Conservation (phyloP, 2,329 filamentous ascomycete species). For the Cladophialophora carrionii region DNA sequence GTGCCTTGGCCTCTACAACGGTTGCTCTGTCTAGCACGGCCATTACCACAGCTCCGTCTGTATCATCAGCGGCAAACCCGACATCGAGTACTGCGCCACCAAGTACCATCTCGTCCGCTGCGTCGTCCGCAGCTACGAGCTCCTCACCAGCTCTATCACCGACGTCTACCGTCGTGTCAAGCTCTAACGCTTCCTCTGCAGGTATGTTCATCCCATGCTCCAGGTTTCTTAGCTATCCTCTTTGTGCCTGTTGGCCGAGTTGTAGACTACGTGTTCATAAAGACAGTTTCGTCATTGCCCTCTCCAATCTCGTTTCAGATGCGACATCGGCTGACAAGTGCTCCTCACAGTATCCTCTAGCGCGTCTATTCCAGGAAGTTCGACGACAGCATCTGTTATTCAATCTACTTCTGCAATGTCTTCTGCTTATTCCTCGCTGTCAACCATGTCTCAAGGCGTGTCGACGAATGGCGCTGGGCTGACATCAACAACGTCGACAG, state of each 20-base stretch:
- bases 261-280: too few relatives aligned
- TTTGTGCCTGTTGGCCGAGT: too few relatives aligned
- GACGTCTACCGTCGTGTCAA: background rate
- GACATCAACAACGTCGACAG: slow-evolving; percentile 11
- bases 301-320: too few relatives aligned
- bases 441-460: slow-evolving; percentile 6
- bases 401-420: background rate
- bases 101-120: background rate
- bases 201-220: background rate
- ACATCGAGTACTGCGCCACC: background rate
- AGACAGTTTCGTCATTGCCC: too few relatives aligned
- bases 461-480: slow-evolving; percentile 9
- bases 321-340: background rate
- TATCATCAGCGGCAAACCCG: background rate
- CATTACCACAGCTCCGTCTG: background rate
- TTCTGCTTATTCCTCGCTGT: slow-evolving; percentile 5
- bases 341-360: slow-evolving; percentile 1
- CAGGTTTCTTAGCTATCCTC: background rate
- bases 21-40: background rate
- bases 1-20: background rate
- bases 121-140: too few relatives aligned
- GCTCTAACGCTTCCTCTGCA: background rate
- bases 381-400: slow-evolving; percentile 1
- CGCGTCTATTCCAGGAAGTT: background rate
- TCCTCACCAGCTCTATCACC: background rate